Evolutionary conservation across 2,329 filamentous ascomycete species (phyloP).

Genomic region (Sarocladiaceae sp.): DNA sequence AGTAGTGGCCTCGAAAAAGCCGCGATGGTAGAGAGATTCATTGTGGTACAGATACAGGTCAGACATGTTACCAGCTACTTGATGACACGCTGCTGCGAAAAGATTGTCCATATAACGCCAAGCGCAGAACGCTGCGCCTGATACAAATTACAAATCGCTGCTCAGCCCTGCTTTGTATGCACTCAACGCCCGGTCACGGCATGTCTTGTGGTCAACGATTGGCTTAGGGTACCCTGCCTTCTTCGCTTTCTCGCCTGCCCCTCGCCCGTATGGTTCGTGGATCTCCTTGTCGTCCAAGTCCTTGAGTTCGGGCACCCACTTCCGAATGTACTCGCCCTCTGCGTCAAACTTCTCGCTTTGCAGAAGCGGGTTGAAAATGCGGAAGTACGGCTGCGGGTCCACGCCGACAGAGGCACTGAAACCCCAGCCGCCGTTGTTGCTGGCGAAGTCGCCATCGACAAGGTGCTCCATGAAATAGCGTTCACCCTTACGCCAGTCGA

Average conservation of each 20-base stretch:
- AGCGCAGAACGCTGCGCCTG: too few species aligned
- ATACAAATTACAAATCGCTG: constrained; percentile 14
- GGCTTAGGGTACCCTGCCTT: constrained; percentile 66
- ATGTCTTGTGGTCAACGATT: constrained; percentile 67
- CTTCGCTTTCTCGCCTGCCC: constrained; percentile 51
- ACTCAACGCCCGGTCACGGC: constrained; percentile 59
- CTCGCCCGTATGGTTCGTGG: constrained; percentile 72
- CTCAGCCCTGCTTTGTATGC: constrained; percentile 57
- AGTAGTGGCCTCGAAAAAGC: constrained; percentile 53
- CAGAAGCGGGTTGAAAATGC: constrained; percentile 79
- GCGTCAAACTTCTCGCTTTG: constrained; percentile 85
- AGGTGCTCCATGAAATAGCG: constrained; percentile 75
- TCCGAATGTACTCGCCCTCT: constrained; percentile 71
- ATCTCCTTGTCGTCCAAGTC: constrained; percentile 60
- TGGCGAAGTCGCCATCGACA: constrained; percentile 73
- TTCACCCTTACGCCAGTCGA: constrained; percentile 82
- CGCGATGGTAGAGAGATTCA: constrained; percentile 46
- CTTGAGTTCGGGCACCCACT: constrained; percentile 73
- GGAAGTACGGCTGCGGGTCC: constrained; percentile 84
- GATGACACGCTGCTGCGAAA: too few species aligned
- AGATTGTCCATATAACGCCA: too few species aligned
- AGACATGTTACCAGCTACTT: too few species aligned
- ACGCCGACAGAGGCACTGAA: constrained; percentile 61
- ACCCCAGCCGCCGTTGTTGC: constrained; percentile 62
- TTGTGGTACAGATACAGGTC: constrained; percentile 63